A percentile compares a stretch with the other conserved stretches of the same genome.
Conservation (phyloP, 306 rosid genomes). For the Cicer bijugum region DNA sequence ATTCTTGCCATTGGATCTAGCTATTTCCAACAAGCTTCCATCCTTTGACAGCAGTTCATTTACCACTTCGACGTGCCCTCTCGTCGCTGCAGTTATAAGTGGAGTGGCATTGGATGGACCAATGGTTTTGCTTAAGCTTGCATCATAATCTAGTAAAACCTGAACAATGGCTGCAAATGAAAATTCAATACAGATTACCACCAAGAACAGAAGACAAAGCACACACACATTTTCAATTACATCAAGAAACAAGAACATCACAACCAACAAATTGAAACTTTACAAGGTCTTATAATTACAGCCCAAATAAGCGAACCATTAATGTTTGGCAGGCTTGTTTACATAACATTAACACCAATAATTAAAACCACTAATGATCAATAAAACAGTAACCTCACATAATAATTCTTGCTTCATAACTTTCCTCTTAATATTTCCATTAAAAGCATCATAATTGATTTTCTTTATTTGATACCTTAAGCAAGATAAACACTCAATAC, state of each 20-base stretch:
- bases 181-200: conserved; percentile 35
- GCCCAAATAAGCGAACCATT: conserved; percentile 37
- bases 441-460: conserved; percentile 5
- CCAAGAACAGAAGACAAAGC: conserved; percentile 16
- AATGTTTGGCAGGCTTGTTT: conserved; percentile 10
- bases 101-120: conserved; percentile 91
- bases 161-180: conserved; percentile 76
- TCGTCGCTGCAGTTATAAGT: conserved; percentile 87
- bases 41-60: conserved; percentile 84
- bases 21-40: conserved; percentile 71
- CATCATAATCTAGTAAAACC: conserved; percentile 78
- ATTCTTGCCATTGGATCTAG: conserved; percentile 85
- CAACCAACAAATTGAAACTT: conserved; percentile 18
- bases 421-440: conserved; percentile 28
- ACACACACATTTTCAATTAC: conserved; percentile 19
- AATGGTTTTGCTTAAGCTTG: conserved; percentile 75
- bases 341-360: conserved; percentile 6
- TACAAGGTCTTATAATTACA: conserved; percentile 12
- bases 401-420: neutral
- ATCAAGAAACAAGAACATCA: conserved; percentile 7
- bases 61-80: conserved; percentile 84
- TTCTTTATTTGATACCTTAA: conserved; percentile 3
- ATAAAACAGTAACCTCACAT: neutral
- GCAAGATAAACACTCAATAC: neutral
- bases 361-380: neutral